These are phyloP conservation scores for Didymosphaeria variabile DNA, from an alignment of 2,329 filamentous ascomycete species.

Conservation along the genomic window DNA sequence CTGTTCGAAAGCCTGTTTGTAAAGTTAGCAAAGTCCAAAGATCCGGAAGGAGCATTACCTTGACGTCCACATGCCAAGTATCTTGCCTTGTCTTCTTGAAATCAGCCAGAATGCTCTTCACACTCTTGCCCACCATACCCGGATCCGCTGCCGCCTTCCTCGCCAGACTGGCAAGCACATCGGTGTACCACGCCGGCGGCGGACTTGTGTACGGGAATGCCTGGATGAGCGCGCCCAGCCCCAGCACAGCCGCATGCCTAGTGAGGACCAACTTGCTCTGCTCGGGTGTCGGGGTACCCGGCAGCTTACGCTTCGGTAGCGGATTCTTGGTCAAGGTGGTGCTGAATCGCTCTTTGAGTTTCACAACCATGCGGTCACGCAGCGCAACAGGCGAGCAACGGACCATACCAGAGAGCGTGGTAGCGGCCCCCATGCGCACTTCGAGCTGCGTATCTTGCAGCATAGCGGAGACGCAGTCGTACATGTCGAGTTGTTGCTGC, in stretches of 20 bases:
- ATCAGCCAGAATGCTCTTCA: conserved; percentile 91
- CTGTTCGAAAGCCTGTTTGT: conserved; percentile 75
- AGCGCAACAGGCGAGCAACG: conserved; percentile 87
- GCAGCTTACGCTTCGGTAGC: conserved; percentile 73
- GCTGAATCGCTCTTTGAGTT: conserved; percentile 82
- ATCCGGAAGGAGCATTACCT: conserved; percentile 68
- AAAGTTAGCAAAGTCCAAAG: conserved; percentile 16
- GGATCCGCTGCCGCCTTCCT: conserved; percentile 86
- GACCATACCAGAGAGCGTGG: conserved; percentile 96
- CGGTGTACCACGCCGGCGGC: conserved; percentile 92
- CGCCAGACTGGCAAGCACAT: conserved; percentile 85
- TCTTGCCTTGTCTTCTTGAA: conserved; percentile 99
- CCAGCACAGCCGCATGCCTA: conserved; percentile 89
- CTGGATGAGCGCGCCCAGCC: conserved; percentile 88
- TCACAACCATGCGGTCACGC: conserved; percentile 78
- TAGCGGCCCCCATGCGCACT: conserved; percentile 90
- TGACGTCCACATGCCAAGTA: conserved; percentile 97
- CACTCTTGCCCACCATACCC: conserved; percentile 93
- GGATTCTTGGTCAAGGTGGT: conserved; percentile 81
- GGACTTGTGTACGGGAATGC: conserved; percentile 97
- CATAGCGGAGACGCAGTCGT: conserved; percentile 96
- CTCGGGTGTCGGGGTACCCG: conserved; percentile 75
- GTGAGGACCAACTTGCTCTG: conserved; percentile 80
- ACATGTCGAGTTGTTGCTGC: conserved; percentile 79
- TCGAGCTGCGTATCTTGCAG: conserved; percentile 90